Evolutionary conservation across 495 filamentous ascomycete species (phyloP).

Genomic region (Sphaerosporella brunnea): DNA sequence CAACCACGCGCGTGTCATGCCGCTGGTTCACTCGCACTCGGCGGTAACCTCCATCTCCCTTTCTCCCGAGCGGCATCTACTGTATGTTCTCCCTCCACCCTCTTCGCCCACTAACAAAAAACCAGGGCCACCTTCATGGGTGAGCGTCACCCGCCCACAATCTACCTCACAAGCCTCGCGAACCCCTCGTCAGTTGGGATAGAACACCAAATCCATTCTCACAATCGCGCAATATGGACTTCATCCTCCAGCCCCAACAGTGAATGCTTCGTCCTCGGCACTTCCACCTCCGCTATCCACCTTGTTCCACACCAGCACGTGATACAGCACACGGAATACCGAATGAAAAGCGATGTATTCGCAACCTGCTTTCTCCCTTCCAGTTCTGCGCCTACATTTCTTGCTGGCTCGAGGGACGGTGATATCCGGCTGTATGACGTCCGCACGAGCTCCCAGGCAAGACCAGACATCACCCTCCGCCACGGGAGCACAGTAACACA

Average conservation of each 20-base stretch:
- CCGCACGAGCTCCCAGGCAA: not conserved
- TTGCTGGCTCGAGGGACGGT: slow-evolving; percentile 20
- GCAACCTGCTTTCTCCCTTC: slow-evolving; percentile 10
- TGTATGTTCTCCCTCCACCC: slow-evolving; percentile 27
- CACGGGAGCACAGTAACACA: slow-evolving; percentile 18
- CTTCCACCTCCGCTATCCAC: slow-evolving; percentile 7
- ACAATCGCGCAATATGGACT: slow-evolving; percentile 16
- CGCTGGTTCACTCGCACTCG: slow-evolving; percentile 12
- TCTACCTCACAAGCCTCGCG: not conserved
- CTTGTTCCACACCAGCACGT: slow-evolving; percentile 11
- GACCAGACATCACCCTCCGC: slow-evolving; percentile 8
- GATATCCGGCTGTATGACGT: slow-evolving; percentile 22
- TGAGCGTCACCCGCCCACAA: slow-evolving; percentile 6
- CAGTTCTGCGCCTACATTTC: slow-evolving; percentile 9
- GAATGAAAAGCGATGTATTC: slow-evolving; percentile 18
- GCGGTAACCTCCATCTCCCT: slow-evolving; percentile 19
- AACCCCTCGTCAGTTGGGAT: not conserved
- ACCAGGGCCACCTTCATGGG: slow-evolving; percentile 19
- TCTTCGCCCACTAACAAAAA: not conserved
- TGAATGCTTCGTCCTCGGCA: slow-evolving; percentile 11
- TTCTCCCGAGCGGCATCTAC: slow-evolving; percentile 28
- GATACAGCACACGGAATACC: slow-evolving; percentile 8
- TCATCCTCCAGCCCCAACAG: slow-evolving; percentile 4
- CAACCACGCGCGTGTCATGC: not conserved
- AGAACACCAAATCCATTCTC: slow-evolving; percentile 8